A percentile compares a stretch with the other conserved stretches of the same genome.
Evolutionary conservation across 2,329 filamentous ascomycete genomes (phyloP).

Genomic region (Cladophialophora immunda): DNA sequence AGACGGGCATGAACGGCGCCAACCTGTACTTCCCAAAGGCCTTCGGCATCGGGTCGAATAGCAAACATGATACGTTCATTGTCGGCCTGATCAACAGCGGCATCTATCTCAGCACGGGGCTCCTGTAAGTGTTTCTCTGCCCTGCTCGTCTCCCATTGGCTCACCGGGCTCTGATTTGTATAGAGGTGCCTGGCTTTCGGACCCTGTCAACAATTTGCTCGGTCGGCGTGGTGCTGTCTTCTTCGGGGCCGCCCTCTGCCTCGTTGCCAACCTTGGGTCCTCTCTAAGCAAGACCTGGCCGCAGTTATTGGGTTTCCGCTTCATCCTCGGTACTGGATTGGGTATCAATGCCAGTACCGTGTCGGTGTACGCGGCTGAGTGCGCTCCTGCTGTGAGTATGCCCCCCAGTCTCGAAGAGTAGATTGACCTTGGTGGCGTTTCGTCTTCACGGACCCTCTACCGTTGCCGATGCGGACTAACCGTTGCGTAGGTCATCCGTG

Average conservation of each 20-base stretch:
- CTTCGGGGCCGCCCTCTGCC: conserved; percentile 66
- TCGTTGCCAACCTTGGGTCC: conserved; percentile 56
- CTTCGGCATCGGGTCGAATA: conserved; percentile 55
- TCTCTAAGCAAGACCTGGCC: conserved; percentile 67
- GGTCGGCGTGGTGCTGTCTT: conserved; percentile 76
- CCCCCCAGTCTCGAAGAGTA: neutral
- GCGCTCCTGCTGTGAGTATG: conserved; percentile 52
- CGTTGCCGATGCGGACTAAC: neutral
- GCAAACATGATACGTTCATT: conserved; percentile 62
- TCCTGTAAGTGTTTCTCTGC: conserved; percentile 51
- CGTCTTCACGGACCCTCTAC: neutral
- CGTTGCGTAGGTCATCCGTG: conserved; percentile 49
- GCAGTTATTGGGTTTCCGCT: conserved; percentile 63
- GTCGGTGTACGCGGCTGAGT: conserved; percentile 59
- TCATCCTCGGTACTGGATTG: conserved; percentile 49
- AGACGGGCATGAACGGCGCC: conserved; percentile 62
- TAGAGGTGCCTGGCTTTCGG: conserved; percentile 72
- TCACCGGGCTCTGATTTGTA: conserved; percentile 6
- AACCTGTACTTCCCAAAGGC: conserved; percentile 61
- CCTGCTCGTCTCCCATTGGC: conserved; percentile 35
- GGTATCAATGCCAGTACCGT: conserved; percentile 56
- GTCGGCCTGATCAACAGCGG: conserved; percentile 71
- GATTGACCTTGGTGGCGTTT: neutral
- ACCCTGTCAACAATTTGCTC: conserved; percentile 74
- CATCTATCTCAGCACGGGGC: conserved; percentile 62